Evolutionary conservation across 371 early-diverging fungal genomes (phyloP).

Genomic region (Apophysomyces trapeziformis): DNA sequence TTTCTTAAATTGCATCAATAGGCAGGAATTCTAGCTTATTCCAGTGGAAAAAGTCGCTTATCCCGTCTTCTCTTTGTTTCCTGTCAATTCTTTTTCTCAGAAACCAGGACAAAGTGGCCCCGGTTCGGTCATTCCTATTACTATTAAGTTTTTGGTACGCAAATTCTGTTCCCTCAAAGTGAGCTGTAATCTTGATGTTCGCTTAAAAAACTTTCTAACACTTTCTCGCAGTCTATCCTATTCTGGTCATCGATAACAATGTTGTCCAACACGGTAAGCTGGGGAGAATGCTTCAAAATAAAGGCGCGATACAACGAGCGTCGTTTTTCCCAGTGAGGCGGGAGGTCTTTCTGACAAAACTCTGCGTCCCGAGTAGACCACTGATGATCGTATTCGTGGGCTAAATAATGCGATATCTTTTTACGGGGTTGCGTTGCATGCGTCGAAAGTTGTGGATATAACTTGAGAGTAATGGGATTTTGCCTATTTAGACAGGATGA

Average conservation of each 20-base stretch:
- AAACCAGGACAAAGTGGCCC: no score
- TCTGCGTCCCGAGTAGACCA: constrained; percentile 50
- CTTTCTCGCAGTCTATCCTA: constrained; percentile 10
- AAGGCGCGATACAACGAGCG: constrained; percentile 52
- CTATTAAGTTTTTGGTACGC: no score
- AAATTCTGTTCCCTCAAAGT: no score
- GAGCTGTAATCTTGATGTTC: background rate
- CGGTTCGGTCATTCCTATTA: no score
- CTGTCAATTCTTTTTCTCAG: no score
- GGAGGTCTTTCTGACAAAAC: constrained; percentile 35
- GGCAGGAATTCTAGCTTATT: no score
- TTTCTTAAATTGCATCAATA: no score
- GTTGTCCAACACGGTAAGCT: constrained; percentile 53
- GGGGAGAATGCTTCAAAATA: constrained; percentile 44
- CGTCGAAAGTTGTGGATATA: constrained; percentile 34
- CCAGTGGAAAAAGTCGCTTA: no score
- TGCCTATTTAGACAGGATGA: constrained; percentile 16
- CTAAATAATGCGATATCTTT: constrained; percentile 36
- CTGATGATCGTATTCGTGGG: constrained; percentile 33
- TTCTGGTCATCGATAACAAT: constrained; percentile 21
- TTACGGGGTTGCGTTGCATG: constrained; percentile 10
- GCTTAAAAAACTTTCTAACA: constrained; percentile 12
- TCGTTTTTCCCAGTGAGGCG: constrained; percentile 46
- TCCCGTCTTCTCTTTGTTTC: no score
- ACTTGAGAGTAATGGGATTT: constrained; percentile 36